Evolutionary conservation across 805 yeast genomes (phyloP).

Genomic region (Sugiyamaella chiloensis): DNA sequence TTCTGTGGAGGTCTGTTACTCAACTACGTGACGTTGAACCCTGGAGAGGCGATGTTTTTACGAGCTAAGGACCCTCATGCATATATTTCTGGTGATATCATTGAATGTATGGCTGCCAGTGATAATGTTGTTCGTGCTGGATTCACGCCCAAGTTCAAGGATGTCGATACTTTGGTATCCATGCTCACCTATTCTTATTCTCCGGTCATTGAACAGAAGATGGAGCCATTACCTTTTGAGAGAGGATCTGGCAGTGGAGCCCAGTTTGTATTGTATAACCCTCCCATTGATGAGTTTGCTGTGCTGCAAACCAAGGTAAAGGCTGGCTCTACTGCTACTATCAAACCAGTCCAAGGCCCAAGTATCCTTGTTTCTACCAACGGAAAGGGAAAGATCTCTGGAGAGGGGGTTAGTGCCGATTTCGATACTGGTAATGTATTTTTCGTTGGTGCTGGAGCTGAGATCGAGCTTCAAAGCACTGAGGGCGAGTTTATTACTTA

Average conservation of each 20-base stretch:
- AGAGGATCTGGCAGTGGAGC: slow-evolving; percentile 34
- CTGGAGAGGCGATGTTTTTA: slow-evolving; percentile 95
- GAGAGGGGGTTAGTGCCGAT: slow-evolving; percentile 36
- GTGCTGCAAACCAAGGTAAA: slow-evolving; percentile 73
- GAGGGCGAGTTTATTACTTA: slow-evolving; percentile 61
- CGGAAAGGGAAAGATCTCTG: slow-evolving; percentile 63
- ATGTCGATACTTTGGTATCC: slow-evolving; percentile 80
- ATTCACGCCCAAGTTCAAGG: slow-evolving; percentile 98
- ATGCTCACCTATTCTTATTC: slow-evolving; percentile 89
- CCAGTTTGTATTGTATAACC: slow-evolving; percentile 60
- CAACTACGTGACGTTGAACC: slow-evolving; percentile 75
- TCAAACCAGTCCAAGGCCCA: slow-evolving; percentile 75
- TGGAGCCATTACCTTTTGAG: slow-evolving; percentile 59
- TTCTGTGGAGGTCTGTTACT: slow-evolving; percentile 93
- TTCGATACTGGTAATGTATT: slow-evolving; percentile 74
- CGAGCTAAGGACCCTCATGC: slow-evolving; percentile 99
- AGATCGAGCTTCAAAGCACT: slow-evolving; percentile 48
- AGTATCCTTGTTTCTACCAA: slow-evolving; percentile 80
- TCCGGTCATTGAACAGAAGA: slow-evolving; percentile 89
- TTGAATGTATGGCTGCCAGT: slow-evolving; percentile 99
- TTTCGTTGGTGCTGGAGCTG: slow-evolving; percentile 77
- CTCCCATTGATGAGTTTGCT: slow-evolving; percentile 95
- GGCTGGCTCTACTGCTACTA: slow-evolving; percentile 49
- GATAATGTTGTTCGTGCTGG: slow-evolving; percentile 99
- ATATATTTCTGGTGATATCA: slow-evolving; percentile 92